phyloP scores from a whole-genome alignment of 345 rosid genomes.

The Corymbia maculata region DNA sequence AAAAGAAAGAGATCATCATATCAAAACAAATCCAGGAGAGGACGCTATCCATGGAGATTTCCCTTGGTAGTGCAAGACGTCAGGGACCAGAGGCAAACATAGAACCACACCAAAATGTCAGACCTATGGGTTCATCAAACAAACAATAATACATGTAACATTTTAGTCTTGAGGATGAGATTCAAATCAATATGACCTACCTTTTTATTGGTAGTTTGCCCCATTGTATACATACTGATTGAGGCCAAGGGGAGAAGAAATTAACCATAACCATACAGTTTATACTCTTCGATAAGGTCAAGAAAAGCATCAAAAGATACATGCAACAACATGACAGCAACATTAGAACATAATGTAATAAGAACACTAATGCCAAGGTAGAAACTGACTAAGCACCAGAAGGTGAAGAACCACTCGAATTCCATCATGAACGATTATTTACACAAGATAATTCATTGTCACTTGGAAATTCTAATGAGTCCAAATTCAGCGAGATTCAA shows the following conservation, averaged over 20 bases:
- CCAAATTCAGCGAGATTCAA: background rate
- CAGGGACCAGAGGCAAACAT: background rate
- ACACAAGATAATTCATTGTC: background rate
- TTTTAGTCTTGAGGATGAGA: background rate
- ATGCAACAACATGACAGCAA: background rate
- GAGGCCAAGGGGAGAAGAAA: background rate
- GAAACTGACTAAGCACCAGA: background rate
- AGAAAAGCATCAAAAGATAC: background rate
- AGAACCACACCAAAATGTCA: background rate
- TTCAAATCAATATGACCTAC: slow-evolving; percentile 17
- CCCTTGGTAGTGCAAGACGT: background rate
- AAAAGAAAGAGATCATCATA: background rate
- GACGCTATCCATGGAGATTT: background rate
- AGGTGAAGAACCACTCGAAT: background rate
- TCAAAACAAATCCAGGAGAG: background rate
- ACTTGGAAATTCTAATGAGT: background rate
- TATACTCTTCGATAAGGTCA: background rate
- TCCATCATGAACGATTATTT: background rate
- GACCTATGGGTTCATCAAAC: background rate
- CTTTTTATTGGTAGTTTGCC: slow-evolving; percentile 42
- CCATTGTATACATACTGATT: slow-evolving; percentile 41
- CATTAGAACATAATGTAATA: background rate
- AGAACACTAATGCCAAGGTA: background rate
- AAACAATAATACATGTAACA: background rate
- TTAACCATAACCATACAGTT: background rate